Percentiles rank a stretch among this genome's conserved stretches.
Conservation (phyloP, 1,284 basidiomycete species). For the Pulchroboletus neoregius region DNA sequence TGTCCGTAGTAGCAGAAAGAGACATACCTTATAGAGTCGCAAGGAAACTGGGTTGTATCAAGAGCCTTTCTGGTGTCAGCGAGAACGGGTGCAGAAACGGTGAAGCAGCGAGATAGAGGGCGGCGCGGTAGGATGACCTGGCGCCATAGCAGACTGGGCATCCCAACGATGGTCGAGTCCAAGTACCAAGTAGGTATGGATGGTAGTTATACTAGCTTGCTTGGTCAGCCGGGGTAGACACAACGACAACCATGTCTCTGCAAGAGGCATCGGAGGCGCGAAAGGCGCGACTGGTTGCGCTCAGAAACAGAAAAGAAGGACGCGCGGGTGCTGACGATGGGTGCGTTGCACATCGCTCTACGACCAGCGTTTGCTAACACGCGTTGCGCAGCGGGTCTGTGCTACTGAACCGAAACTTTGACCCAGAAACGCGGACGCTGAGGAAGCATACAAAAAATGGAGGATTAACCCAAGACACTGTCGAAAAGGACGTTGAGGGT, state of each 20-base stretch:
- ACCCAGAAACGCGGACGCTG: constrained; percentile 76
- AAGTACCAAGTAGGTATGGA: neutral
- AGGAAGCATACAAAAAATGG: constrained; percentile 56
- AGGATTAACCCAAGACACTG: constrained; percentile 72
- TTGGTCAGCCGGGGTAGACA: constrained; percentile 25
- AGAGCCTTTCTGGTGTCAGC: constrained; percentile 34
- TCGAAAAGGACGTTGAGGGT: constrained; percentile 83
- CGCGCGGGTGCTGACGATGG: constrained; percentile 36
- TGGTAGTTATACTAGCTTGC: constrained; percentile 1
- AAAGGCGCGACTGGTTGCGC: constrained; percentile 78
- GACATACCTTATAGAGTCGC: constrained; percentile 68
- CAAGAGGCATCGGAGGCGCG: constrained; percentile 82
- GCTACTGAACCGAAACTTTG: constrained; percentile 80
- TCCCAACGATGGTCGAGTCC: constrained; percentile 12
- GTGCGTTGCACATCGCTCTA: constrained; percentile 26
- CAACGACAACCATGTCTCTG: constrained; percentile 58
- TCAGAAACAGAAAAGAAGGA: constrained; percentile 75
- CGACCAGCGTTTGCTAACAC: constrained; percentile 1
- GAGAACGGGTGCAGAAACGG: constrained; percentile 27
- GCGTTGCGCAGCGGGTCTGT: constrained; percentile 42
- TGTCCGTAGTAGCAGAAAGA: neutral
- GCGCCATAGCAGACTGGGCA: constrained; percentile 39
- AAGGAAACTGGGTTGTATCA: constrained; percentile 67
- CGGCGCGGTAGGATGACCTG: constrained; percentile 27
- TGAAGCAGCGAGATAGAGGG: constrained; percentile 29